A percentile compares a stretch with the other conserved stretches of the same genome.
phyloP scores from a whole-genome alignment of 768 basidiomycete genomes.

The Hericium coralloides region DNA sequence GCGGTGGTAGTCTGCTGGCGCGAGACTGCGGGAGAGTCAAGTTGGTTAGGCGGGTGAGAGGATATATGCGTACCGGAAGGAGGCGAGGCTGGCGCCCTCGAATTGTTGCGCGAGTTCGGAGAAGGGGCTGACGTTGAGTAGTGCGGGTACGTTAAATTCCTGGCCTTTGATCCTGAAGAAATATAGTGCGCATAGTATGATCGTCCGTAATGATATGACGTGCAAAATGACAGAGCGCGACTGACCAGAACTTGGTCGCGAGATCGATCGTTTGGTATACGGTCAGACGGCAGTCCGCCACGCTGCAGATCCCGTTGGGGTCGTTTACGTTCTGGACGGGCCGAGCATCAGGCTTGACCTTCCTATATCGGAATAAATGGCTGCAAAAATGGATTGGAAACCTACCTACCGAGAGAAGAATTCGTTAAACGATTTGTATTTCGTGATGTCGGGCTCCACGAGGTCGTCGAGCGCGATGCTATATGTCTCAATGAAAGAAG shows the following conservation, averaged over 20 bases:
- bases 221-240: not conserved
- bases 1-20: conserved; percentile 76
- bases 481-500: conserved; percentile 49
- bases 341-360: conserved; percentile 49
- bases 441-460: conserved; percentile 47
- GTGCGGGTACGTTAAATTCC: conserved; percentile 15
- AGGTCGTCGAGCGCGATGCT: conserved; percentile 50
- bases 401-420: not conserved
- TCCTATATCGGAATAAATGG: conserved; percentile 21
- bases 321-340: conserved; percentile 50
- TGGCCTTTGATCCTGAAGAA: not conserved
- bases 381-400: not conserved
- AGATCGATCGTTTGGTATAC: conserved; percentile 51
- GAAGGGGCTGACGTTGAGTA: conserved; percentile 39
- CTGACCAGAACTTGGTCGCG: conserved; percentile 63
- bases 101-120: conserved; percentile 35
- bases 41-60: not conserved
- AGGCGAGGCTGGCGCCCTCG: conserved; percentile 42
- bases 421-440: conserved; percentile 32
- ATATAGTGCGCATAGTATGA: not conserved
- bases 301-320: conserved; percentile 44
- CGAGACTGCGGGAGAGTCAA: conserved; percentile 29
- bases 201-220: not conserved
- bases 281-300: conserved; percentile 68
- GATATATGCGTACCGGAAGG: conserved; percentile 37